Evolutionary conservation across 208 protist genomes (phyloP).

Genomic region (Trypanosoma boissoni): DNA sequence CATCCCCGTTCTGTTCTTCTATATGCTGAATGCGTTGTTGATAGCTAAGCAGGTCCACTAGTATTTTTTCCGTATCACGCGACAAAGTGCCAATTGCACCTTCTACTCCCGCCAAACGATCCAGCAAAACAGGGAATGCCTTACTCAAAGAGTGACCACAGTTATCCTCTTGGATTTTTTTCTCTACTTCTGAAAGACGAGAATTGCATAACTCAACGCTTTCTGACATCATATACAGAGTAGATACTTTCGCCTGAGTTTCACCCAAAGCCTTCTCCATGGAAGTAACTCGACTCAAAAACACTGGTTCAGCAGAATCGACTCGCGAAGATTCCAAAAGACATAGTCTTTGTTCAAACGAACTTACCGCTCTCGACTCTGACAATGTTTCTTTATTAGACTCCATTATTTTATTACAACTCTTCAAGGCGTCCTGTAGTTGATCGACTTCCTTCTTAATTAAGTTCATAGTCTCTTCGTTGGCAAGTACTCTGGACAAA

Average conservation of each 20-base stretch:
- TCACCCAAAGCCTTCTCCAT: background rate
- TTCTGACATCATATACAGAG: background rate
- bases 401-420: too few species aligned
- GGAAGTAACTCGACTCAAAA: slow-evolving; percentile 10
- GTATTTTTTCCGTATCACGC: background rate
- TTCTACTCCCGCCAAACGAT: slow-evolving; percentile 8
- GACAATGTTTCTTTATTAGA: too few species aligned
- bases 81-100: background rate
- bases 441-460: background rate
- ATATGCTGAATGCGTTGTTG: slow-evolving; percentile 3
- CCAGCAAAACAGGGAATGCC: background rate
- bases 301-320: too few species aligned
- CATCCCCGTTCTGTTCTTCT: background rate
- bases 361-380: too few species aligned
- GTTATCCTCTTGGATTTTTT: background rate
- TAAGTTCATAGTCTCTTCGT: background rate
- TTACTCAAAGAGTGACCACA: background rate
- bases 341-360: background rate
- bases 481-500: background rate
- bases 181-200: background rate
- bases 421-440: too few species aligned
- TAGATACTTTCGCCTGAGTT: background rate
- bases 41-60: background rate
- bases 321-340: background rate
- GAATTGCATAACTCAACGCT: background rate